Evolutionary conservation across 2,329 filamentous ascomycete species (phyloP).

Genomic region (Diaporthe sp.): DNA sequence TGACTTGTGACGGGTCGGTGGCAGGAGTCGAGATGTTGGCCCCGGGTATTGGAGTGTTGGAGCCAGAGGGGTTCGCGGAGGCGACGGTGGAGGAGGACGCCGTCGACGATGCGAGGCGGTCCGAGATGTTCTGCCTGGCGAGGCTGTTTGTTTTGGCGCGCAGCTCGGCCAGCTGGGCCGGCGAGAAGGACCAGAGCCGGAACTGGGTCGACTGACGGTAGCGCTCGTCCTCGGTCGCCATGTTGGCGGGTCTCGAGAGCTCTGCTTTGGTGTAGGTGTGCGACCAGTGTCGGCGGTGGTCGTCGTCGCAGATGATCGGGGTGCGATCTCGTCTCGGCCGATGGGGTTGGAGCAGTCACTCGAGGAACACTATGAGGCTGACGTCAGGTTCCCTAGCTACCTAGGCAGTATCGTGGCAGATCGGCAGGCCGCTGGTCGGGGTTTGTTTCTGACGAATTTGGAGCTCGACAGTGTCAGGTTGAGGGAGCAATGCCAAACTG

Average conservation of each 20-base stretch:
- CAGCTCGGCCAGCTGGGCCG: slow-evolving; percentile 76
- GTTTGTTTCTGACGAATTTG: background rate
- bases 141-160: slow-evolving; percentile 84
- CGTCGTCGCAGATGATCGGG: background rate
- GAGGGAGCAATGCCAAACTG: background rate
- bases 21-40: slow-evolving; percentile 45
- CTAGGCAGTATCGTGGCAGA: too few relatives aligned
- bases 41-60: slow-evolving; percentile 48
- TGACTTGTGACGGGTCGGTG: slow-evolving; percentile 15
- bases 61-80: slow-evolving; percentile 46
- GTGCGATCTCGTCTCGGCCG: too few relatives aligned
- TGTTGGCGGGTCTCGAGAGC: slow-evolving; percentile 50
- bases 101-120: slow-evolving; percentile 67
- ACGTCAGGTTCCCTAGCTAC: background rate
- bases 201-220: slow-evolving; percentile 94
- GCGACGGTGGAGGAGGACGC: slow-evolving; percentile 61
- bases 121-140: slow-evolving; percentile 73
- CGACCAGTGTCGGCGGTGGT: background rate
- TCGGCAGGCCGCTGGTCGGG: too few relatives aligned
- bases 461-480: background rate
- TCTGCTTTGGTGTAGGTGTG: background rate
- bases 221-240: slow-evolving; percentile 88
- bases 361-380: too few relatives aligned
- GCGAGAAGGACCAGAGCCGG: slow-evolving; percentile 92
- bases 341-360: background rate